These are phyloP conservation scores for Sporobolomyces roseus DNA, from an alignment of 768 basidiomycete species.

Conservation along the genomic window DNA sequence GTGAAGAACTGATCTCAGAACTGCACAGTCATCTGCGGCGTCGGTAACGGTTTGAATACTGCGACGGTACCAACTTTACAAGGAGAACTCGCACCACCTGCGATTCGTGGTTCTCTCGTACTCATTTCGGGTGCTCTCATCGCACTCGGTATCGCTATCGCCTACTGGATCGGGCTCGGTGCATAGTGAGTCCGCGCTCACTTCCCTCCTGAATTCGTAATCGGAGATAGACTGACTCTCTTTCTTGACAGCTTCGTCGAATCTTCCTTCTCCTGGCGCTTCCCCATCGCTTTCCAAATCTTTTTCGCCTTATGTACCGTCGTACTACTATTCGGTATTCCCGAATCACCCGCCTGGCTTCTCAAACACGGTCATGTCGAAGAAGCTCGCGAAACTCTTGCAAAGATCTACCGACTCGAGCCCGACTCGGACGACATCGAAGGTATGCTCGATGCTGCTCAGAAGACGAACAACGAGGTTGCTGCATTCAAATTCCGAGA, in stretches of 20 bases:
- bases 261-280: constrained; percentile 49
- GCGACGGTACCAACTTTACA: constrained; percentile 52
- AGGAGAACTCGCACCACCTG: constrained; percentile 50
- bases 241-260: constrained; percentile 41
- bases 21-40: constrained; percentile 38
- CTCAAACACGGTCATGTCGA: constrained; percentile 44
- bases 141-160: constrained; percentile 13
- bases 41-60: constrained; percentile 48
- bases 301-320: constrained; percentile 48
- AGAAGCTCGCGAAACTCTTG: constrained; percentile 46
- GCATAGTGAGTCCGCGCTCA: constrained; percentile 37
- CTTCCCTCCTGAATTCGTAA: not conserved
- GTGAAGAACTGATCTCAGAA: not conserved
- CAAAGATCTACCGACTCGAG: constrained; percentile 42
- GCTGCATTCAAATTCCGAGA: constrained; percentile 9
- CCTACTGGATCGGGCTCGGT: constrained; percentile 48
- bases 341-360: constrained; percentile 51
- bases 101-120: constrained; percentile 52
- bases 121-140: constrained; percentile 48
- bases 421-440: constrained; percentile 35
- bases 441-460: constrained; percentile 47
- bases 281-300: constrained; percentile 51
- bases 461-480: constrained; percentile 14
- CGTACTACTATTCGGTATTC: constrained; percentile 44
- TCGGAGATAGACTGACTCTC: not conserved